Evolutionary conservation across 2,329 filamentous ascomycete species (phyloP).

Genomic region (Epichloe gansuensis): DNA sequence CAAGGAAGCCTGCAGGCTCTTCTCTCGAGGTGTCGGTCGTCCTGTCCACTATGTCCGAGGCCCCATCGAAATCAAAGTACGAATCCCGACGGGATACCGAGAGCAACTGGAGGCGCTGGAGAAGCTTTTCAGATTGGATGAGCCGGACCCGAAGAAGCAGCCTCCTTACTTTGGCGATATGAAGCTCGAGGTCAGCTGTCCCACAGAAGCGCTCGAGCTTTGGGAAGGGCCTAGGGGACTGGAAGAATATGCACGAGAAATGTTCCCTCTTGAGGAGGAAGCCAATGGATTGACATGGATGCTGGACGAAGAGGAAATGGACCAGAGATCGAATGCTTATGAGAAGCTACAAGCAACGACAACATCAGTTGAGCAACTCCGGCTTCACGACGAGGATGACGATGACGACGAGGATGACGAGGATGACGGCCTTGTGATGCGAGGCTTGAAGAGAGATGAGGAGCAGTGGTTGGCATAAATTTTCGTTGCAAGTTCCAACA

Average conservation of each 20-base stretch:
- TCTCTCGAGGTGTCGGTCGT: conserved; percentile 64
- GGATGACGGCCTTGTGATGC: conserved; percentile 46
- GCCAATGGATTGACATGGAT: conserved; percentile 94
- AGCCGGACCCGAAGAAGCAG: conserved; percentile 40
- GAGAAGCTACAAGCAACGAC: conserved; percentile 23
- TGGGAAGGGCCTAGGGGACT: conserved; percentile 88
- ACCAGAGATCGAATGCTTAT: conserved; percentile 16
- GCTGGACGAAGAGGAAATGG: conserved; percentile 41
- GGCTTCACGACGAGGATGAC: conserved; percentile 28
- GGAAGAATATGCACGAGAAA: conserved; percentile 89
- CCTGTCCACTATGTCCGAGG: conserved; percentile 67
- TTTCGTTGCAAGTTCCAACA: neutral
- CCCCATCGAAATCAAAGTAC: conserved; percentile 72
- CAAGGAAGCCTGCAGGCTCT: conserved; percentile 65
- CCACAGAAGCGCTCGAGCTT: conserved; percentile 61
- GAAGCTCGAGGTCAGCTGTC: conserved; percentile 49
- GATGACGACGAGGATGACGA: conserved; percentile 37
- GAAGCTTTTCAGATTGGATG: conserved; percentile 41
- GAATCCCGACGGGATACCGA: conserved; percentile 76
- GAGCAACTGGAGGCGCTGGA: conserved; percentile 67
- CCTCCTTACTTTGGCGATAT: conserved; percentile 50
- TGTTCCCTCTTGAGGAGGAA: conserved; percentile 87
- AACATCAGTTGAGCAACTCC: conserved; percentile 25
- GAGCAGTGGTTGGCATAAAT: conserved; percentile 44
- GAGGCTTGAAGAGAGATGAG: conserved; percentile 41